Evolutionary conservation across 208 protist species (phyloP).

Genomic region (Crithidia sp.): DNA sequence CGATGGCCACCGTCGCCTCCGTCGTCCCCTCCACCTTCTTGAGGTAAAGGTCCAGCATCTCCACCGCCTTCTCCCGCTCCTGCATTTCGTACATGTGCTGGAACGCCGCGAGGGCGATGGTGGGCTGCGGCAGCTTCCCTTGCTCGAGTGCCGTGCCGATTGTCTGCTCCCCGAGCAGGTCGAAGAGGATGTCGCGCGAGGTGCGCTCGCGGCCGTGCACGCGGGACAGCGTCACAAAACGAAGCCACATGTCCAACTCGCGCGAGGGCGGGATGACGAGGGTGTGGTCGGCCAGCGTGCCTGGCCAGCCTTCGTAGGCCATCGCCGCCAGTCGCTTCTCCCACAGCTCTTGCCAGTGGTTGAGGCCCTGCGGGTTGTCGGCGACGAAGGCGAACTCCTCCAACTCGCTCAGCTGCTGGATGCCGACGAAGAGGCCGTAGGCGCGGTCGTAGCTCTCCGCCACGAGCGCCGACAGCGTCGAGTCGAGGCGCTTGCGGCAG

Average conservation of each 20-base stretch:
- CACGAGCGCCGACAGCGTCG: constrained; percentile 95
- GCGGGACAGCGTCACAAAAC: constrained; percentile 96
- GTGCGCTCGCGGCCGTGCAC: constrained; percentile 85
- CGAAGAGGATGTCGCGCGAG: constrained; percentile 89
- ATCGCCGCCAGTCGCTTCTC: constrained; percentile 82
- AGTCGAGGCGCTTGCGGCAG: constrained; percentile 94
- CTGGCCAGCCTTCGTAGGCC: constrained; percentile 97
- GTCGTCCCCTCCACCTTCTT: constrained; percentile 45
- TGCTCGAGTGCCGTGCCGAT: constrained; percentile 67
- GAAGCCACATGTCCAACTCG: constrained; percentile 97
- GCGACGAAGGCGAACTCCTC: constrained; percentile 96
- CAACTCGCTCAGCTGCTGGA: constrained; percentile 99
- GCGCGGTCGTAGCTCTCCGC: constrained; percentile 98
- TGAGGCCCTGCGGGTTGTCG: constrained; percentile 57
- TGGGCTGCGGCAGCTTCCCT: constrained; percentile 59
- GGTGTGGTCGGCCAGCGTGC: constrained; percentile 95
- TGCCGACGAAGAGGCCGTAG: constrained; percentile 96
- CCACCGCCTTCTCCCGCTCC: constrained; percentile 66
- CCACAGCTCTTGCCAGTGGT: constrained; percentile 89
- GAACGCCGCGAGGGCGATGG: constrained; percentile 80
- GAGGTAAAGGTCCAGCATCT: constrained; percentile 75
- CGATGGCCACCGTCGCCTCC: constrained; percentile 2
- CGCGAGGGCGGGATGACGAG: constrained; percentile 94
- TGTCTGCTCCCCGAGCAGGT: constrained; percentile 81
- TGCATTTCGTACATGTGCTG: constrained; percentile 90